A percentile compares a stretch with the other conserved stretches of the same genome.
Evolutionary conservation across 495 filamentous ascomycete species (phyloP).

Genomic region (Neurospora africana): DNA sequence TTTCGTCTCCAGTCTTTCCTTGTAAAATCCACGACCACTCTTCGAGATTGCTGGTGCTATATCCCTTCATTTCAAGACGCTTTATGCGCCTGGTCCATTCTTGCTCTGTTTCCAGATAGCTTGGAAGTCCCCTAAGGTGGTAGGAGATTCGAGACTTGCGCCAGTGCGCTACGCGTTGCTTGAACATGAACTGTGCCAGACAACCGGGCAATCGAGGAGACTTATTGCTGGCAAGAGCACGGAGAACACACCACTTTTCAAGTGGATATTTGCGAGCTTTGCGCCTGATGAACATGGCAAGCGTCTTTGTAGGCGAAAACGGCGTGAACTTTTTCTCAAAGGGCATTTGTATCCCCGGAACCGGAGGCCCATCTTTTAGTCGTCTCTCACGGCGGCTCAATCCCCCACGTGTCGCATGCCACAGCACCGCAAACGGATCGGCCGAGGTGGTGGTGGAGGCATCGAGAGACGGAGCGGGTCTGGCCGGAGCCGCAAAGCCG

Average conservation of each 20-base stretch:
- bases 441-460: background rate
- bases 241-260: conserved; percentile 6
- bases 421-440: background rate
- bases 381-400: background rate
- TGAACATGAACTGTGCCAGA: conserved; percentile 22
- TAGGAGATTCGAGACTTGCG: conserved; percentile 5
- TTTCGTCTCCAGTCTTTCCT: conserved; percentile 20
- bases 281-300: conserved; percentile 7
- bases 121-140: background rate
- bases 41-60: conserved; percentile 18
- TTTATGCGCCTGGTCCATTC: conserved; percentile 23
- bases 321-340: conserved; percentile 2
- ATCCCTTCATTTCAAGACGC: conserved; percentile 11
- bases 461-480: conserved; percentile 8
- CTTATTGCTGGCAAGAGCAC: conserved; percentile 10
- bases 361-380: background rate
- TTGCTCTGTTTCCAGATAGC: conserved; percentile 9
- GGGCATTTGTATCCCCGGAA: background rate
- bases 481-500: conserved; percentile 12
- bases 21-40: conserved; percentile 36
- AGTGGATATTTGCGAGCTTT: background rate
- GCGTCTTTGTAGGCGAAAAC: conserved; percentile 9
- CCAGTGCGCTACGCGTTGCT: conserved; percentile 12
- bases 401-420: background rate
- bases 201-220: conserved; percentile 22